Evolutionary conservation across 2,329 filamentous ascomycete species (phyloP).

Genomic region (Beauveria asiatica): DNA sequence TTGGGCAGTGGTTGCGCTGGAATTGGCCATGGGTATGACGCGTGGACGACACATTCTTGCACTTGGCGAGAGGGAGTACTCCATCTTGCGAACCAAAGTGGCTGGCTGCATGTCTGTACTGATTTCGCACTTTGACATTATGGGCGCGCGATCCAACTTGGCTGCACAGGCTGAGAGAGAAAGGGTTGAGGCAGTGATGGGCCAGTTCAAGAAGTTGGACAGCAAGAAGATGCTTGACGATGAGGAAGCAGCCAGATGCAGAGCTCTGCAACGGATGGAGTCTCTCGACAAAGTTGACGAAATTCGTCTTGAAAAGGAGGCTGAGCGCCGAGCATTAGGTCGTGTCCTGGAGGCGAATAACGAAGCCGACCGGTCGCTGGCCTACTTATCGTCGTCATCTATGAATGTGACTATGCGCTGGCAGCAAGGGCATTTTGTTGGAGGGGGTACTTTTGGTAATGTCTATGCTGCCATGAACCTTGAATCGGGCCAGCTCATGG

Average conservation of each 20-base stretch:
- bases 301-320: constrained; percentile 66
- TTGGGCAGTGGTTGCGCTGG: constrained; percentile 90
- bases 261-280: constrained; percentile 66
- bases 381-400: constrained; percentile 85
- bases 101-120: constrained; percentile 95
- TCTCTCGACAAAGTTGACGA: constrained; percentile 72
- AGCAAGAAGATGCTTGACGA: constrained; percentile 68
- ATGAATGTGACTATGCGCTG: constrained; percentile 93
- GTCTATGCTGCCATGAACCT: constrained; percentile 97
- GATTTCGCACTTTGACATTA: constrained; percentile 98
- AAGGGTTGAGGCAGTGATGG: constrained; percentile 69
- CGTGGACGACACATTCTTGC: constrained; percentile 87
- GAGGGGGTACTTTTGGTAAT: constrained; percentile 92
- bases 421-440: constrained; percentile 98
- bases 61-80: constrained; percentile 81
- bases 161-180: constrained; percentile 93
- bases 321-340: constrained; percentile 79
- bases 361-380: constrained; percentile 90
- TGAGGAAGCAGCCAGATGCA: constrained; percentile 69
- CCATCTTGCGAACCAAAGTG: constrained; percentile 74
- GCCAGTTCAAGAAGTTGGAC: constrained; percentile 69
- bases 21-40: constrained; percentile 97
- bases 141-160: constrained; percentile 88
- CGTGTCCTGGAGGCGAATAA: constrained; percentile 89
- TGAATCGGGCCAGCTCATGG: constrained; percentile 93